Evolutionary conservation across 768 basidiomycete species (phyloP).

Genomic region (Suillus tomentosus): DNA sequence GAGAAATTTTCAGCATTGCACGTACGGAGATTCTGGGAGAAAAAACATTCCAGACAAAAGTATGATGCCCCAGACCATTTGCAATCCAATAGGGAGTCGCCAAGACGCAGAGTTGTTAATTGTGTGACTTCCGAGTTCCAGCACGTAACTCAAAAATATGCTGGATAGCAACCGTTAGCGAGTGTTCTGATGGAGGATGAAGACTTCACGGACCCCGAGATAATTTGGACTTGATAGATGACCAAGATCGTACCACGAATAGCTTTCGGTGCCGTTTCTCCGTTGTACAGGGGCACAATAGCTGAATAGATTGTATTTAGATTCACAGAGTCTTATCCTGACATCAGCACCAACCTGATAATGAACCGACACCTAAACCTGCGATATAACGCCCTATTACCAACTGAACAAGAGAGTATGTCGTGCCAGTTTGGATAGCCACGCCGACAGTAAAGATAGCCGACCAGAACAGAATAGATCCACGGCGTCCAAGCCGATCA

Average conservation of each 20-base stretch:
- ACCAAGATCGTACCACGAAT: conserved; percentile 73
- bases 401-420: conserved; percentile 61
- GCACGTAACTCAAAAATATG: conserved; percentile 71
- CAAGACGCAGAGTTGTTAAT: conserved; percentile 64
- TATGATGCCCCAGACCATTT: conserved; percentile 68
- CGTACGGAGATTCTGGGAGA: conserved; percentile 78
- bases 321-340: conserved; percentile 8
- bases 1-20: conserved; percentile 11
- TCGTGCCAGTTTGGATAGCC: conserved; percentile 69
- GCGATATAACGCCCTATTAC: conserved; percentile 75
- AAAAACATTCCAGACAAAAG: conserved; percentile 72
- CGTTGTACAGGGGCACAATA: conserved; percentile 71
- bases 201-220: conserved; percentile 51
- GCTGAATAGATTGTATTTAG: conserved; percentile 37
- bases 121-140: conserved; percentile 66
- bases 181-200: not conserved
- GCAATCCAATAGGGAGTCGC: conserved; percentile 75
- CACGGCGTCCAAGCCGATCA: conserved; percentile 69
- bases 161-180: conserved; percentile 33
- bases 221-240: conserved; percentile 78
- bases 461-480: conserved; percentile 77
- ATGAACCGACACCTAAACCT: conserved; percentile 75
- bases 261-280: conserved; percentile 75
- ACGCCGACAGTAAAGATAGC: conserved; percentile 71
- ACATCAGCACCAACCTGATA: conserved; percentile 52